Evolutionary conservation across 345 rosid species (phyloP).

Genomic region (Acer negundo): DNA sequence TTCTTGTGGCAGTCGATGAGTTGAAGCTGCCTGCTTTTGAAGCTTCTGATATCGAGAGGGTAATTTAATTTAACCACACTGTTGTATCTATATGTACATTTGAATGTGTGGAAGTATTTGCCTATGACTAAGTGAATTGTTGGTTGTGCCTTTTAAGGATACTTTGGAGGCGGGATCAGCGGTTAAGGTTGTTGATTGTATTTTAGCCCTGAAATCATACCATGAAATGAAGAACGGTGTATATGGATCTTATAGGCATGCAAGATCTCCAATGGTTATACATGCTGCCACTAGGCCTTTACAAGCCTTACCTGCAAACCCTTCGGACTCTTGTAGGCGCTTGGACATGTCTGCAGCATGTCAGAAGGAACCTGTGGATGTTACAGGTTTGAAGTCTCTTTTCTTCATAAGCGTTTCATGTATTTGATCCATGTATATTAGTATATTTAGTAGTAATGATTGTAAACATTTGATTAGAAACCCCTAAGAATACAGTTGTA

Average conservation of each 20-base stretch:
- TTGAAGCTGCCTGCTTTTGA: conserved; percentile 84
- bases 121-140: conserved; percentile 10
- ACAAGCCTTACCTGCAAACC: conserved; percentile 19
- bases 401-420: neutral
- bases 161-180: conserved; percentile 74
- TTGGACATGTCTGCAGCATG: conserved; percentile 49
- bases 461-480: neutral
- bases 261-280: conserved; percentile 61
- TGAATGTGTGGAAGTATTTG: neutral
- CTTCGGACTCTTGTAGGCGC: conserved; percentile 56
- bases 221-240: conserved; percentile 68
- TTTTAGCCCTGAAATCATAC: conserved; percentile 71
- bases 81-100: neutral
- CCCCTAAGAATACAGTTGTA: neutral
- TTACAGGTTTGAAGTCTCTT: conserved; percentile 44
- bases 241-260: conserved; percentile 57
- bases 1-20: conserved; percentile 76
- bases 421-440: neutral
- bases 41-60: conserved; percentile 98
- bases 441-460: conserved; percentile 1
- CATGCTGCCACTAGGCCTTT: conserved; percentile 45
- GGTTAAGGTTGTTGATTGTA: conserved; percentile 81
- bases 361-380: conserved; percentile 38
- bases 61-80: conserved; percentile 20
- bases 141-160: conserved; percentile 50